phyloP scores from a whole-genome alignment of 208 protist species.

The Acanthamoeba divionensis region DNA sequence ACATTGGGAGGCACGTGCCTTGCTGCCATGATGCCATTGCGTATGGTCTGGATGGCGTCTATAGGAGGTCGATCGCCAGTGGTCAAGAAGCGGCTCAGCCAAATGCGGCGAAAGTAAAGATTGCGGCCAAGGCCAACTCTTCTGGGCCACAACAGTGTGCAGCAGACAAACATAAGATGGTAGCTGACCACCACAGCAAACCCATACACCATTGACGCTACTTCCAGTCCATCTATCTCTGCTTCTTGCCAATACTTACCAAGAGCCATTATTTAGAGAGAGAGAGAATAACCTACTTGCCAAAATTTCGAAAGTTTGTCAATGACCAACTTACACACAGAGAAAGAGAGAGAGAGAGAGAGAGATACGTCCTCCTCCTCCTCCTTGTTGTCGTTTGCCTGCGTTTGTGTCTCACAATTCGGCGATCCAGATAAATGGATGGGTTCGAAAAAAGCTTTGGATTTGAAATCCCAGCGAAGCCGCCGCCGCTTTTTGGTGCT shows the following conservation, averaged over 20 bases:
- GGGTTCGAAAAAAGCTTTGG: no score
- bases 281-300: no score
- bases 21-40: conserved; percentile 19
- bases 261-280: no score
- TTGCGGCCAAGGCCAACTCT: neutral
- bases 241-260: conserved; percentile 22
- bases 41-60: conserved; percentile 16
- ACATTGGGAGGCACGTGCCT: neutral
- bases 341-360: no score
- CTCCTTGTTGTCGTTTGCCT: no score
- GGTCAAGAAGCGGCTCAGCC: neutral
- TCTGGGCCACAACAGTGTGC: neutral
- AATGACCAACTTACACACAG: no score
- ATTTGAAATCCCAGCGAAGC: no score
- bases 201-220: neutral
- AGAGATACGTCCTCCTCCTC: no score
- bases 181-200: neutral
- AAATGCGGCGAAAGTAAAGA: neutral
- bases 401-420: no score
- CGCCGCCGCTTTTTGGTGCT: no score
- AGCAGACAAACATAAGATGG: neutral
- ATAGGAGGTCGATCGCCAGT: neutral
- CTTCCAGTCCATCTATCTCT: neutral
- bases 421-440: no score
- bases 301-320: no score